Evolutionary conservation across 352 stramenopile species (phyloP).

Genomic region (Globisporangium emineosum): DNA sequence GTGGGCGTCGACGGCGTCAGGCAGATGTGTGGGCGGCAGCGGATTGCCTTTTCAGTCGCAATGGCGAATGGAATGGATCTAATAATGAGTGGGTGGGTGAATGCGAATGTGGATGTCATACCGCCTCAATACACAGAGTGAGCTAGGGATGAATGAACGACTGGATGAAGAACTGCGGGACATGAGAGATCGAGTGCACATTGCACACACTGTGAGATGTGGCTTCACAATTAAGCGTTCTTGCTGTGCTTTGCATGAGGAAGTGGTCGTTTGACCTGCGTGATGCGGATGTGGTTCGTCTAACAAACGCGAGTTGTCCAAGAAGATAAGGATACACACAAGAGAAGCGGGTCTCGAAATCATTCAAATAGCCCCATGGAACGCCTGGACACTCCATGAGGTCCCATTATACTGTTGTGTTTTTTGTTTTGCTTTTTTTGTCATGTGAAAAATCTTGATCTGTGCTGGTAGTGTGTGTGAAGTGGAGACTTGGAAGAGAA

Average conservation of each 20-base stretch:
- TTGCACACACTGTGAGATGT: not conserved
- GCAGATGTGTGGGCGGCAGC: not conserved
- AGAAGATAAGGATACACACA: not conserved
- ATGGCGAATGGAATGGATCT: not conserved
- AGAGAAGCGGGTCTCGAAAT: not conserved
- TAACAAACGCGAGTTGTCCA: not conserved
- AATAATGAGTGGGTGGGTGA: not conserved
- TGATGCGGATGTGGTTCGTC: not conserved
- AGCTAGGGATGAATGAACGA: not conserved
- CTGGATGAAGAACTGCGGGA: not conserved
- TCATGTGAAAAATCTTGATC: constrained; percentile 2
- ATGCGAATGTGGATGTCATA: not conserved
- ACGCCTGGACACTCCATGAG: not conserved
- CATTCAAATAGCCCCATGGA: constrained; percentile 1
- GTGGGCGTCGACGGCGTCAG: not conserved
- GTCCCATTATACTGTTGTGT: not conserved
- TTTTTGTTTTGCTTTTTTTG: constrained; percentile 2
- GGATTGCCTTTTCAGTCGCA: constrained; percentile 1
- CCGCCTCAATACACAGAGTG: not conserved
- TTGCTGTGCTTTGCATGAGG: not conserved
- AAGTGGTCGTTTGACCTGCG: not conserved
- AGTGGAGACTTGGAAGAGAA: not conserved
- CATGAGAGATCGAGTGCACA: not conserved
- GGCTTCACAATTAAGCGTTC: not conserved
- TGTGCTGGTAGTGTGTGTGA: not conserved